Percentiles rank a stretch among this genome's conserved stretches.
Evolutionary conservation across 2,329 filamentous ascomycete species (phyloP).

Genomic region (Diaporthe destruens): DNA sequence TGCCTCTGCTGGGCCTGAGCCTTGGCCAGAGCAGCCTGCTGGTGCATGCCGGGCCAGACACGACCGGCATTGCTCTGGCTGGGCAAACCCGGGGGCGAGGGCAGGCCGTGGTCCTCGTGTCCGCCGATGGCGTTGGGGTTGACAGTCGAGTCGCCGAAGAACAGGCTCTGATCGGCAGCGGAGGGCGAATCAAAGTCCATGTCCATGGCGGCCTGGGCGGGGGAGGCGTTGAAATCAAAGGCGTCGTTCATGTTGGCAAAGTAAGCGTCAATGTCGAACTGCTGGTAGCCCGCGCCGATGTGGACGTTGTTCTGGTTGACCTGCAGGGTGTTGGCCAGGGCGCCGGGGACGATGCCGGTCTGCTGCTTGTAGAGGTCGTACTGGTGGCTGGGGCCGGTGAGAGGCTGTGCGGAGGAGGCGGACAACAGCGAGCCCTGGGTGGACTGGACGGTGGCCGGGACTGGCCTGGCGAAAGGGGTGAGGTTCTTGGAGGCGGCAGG

Average conservation of each 20-base stretch:
- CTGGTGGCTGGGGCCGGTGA: constrained; percentile 89
- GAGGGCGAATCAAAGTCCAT: constrained; percentile 74
- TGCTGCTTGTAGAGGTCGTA: constrained; percentile 97
- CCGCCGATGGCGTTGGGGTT: constrained; percentile 79
- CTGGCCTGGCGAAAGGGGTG: constrained; percentile 63
- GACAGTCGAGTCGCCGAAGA: constrained; percentile 71
- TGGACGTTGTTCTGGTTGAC: constrained; percentile 74
- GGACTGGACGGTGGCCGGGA: constrained; percentile 57
- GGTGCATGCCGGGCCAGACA: constrained; percentile 94
- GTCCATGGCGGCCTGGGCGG: constrained; percentile 73
- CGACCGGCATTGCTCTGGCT: constrained; percentile 73
- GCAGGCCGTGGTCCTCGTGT: constrained; percentile 66
- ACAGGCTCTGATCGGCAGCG: constrained; percentile 69
- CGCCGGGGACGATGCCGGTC: constrained; percentile 90
- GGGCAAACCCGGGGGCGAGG: constrained; percentile 58
- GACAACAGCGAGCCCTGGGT: constrained; percentile 67
- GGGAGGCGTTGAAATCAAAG: constrained; percentile 79
- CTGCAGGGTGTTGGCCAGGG: constrained; percentile 82
- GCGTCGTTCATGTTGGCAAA: constrained; percentile 70
- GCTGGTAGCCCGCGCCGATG: constrained; percentile 64
- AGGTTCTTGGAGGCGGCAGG: constrained; percentile 63
- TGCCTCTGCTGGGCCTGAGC: constrained; percentile 77
- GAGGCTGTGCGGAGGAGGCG: constrained; percentile 61
- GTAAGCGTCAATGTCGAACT: constrained; percentile 62
- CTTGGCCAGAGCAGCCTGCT: constrained; percentile 85